These are phyloP conservation scores for Colletotrichum lini DNA, from an alignment of 2,329 filamentous ascomycete genomes.

Conservation along the genomic window DNA sequence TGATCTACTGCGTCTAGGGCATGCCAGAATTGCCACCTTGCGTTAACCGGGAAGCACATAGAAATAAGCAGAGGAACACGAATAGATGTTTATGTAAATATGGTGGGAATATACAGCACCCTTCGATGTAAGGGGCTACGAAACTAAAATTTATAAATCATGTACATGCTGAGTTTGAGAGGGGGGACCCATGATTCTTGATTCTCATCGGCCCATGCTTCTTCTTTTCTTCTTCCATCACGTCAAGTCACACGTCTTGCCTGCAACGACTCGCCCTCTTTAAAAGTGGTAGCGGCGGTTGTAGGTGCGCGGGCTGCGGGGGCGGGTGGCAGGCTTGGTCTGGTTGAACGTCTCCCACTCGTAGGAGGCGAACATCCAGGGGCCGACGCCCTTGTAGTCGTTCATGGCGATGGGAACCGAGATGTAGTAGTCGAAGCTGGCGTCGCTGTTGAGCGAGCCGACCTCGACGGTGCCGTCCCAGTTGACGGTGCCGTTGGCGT, in stretches of 20 bases:
- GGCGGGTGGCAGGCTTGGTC: constrained; percentile 20
- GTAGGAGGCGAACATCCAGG: constrained; percentile 44
- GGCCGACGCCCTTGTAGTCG: constrained; percentile 44
- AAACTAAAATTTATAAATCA: constrained; percentile 33
- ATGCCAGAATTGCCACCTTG: too few species aligned
- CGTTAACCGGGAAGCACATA: too few species aligned
- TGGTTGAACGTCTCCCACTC: constrained; percentile 44
- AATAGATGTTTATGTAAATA: constrained; percentile 32
- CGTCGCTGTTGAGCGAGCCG: constrained; percentile 64
- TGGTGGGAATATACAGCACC: constrained; percentile 22
- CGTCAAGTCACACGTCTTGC: not conserved
- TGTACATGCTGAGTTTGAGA: constrained; percentile 21
- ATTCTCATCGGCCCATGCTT: constrained; percentile 1
- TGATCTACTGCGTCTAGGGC: too few species aligned
- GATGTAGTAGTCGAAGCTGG: constrained; percentile 58
- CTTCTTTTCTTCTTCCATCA: not conserved
- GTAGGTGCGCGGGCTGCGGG: constrained; percentile 21
- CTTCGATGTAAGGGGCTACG: constrained; percentile 12
- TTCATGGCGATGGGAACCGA: constrained; percentile 33
- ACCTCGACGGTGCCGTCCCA: constrained; percentile 68
- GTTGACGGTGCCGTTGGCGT: constrained; percentile 63
- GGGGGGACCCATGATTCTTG: constrained; percentile 7
- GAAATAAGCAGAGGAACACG: not conserved
- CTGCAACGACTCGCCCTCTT: not conserved
- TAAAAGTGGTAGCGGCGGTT: constrained; percentile 35